Conservation (phyloP, 306 rosid genomes). For the Carpinus fangiana region DNA sequence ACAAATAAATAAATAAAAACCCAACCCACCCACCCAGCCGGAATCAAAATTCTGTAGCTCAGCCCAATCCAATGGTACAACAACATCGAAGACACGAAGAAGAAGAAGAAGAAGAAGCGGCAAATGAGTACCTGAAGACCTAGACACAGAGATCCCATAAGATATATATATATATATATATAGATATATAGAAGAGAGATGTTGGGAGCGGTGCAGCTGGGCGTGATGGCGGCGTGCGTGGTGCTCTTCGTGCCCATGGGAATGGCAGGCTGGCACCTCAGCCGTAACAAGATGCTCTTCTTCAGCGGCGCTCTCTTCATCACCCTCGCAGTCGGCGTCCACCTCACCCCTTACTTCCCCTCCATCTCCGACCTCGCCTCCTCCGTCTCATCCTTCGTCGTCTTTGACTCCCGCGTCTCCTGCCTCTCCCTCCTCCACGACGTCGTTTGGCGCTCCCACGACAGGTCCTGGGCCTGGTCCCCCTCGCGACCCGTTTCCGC, state of each 20-base stretch:
- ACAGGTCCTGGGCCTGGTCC: constrained; percentile 67
- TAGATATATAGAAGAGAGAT: constrained; percentile 14
- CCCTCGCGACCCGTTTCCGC: constrained; percentile 42
- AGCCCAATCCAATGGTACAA: not conserved
- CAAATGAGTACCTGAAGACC: not conserved
- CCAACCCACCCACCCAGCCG: not conserved
- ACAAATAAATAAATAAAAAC: not conserved
- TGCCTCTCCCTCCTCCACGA: constrained; percentile 78
- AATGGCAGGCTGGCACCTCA: constrained; percentile 95
- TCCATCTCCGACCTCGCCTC: constrained; percentile 65
- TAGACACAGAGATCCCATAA: no score
- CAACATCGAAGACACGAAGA: not conserved
- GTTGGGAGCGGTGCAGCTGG: constrained; percentile 79
- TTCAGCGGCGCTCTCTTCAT: constrained; percentile 93
- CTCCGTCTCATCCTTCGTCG: constrained; percentile 65
- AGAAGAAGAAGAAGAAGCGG: not conserved
- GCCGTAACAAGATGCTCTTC: constrained; percentile 92
- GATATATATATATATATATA: no score
- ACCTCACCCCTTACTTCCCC: constrained; percentile 86
- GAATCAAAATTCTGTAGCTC: not conserved
- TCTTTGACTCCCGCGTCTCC: constrained; percentile 64
- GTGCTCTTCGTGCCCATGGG: constrained; percentile 94
- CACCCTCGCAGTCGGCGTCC: constrained; percentile 91
- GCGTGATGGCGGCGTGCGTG: constrained; percentile 78
- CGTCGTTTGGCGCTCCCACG: constrained; percentile 60